Conservation (phyloP, 2,329 filamentous ascomycete species). For the Calonectria ilicicola region DNA sequence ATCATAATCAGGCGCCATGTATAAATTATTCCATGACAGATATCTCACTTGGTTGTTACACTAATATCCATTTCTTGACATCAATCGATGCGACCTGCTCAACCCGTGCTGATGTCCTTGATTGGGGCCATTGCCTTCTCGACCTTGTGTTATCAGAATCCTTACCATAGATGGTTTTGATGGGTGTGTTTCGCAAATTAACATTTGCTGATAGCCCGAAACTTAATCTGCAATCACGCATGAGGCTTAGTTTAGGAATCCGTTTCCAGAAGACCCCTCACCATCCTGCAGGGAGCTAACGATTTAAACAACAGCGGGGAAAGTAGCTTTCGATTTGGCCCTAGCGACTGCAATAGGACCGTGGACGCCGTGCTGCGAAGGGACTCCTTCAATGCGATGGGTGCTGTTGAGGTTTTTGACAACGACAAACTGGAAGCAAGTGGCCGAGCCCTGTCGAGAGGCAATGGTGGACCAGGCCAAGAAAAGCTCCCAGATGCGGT, state of each 20-base stretch:
- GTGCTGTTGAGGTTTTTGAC: conserved; percentile 95
- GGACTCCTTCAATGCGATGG: conserved; percentile 83
- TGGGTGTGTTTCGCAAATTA: too few relatives aligned
- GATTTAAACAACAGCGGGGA: neutral
- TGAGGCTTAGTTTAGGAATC: too few relatives aligned
- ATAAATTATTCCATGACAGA: too few relatives aligned
- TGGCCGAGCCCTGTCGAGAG: conserved; percentile 86
- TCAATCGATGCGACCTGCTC: too few relatives aligned
- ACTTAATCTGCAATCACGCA: neutral
- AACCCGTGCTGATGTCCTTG: too few relatives aligned
- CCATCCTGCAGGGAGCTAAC: too few relatives aligned
- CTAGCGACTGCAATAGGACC: neutral
- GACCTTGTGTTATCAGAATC: too few relatives aligned
- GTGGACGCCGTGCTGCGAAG: conserved; percentile 74
- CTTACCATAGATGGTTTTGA: too few relatives aligned
- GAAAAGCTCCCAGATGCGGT: conserved; percentile 96
- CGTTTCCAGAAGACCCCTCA: neutral
- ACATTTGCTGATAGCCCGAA: too few relatives aligned
- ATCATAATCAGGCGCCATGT: neutral
- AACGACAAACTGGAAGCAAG: conserved; percentile 88
- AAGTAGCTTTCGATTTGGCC: neutral
- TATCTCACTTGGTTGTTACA: too few relatives aligned
- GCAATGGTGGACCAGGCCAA: conserved; percentile 87
- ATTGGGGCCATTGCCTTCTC: too few relatives aligned
- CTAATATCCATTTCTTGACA: too few relatives aligned